phyloP scores from a whole-genome alignment of 1,139 yeast species.

The Yamadazyma diospyri region DNA sequence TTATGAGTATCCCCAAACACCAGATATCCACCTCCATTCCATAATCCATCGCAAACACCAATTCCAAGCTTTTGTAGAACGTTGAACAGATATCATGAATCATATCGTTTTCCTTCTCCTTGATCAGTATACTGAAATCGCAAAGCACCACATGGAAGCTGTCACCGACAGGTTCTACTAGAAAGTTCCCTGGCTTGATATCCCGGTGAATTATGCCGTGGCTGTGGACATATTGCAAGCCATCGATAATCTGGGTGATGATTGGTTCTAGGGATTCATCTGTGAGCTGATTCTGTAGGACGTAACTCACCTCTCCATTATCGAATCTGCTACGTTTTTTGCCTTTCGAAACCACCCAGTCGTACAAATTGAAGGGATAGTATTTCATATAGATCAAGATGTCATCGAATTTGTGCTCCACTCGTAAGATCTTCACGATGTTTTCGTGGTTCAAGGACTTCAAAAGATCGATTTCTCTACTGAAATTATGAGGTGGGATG shows the following conservation, averaged over 20 bases:
- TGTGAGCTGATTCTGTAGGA: conserved; percentile 16
- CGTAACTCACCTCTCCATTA: conserved; percentile 9
- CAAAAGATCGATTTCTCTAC: conserved; percentile 30
- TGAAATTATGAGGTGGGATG: conserved; percentile 37
- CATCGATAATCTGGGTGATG: conserved; percentile 18
- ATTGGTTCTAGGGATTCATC: conserved; percentile 15
- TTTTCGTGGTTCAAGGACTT: conserved; percentile 20
- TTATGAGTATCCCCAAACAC: conserved; percentile 69
- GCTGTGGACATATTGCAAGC: conserved; percentile 30
- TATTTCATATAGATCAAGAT: conserved; percentile 31
- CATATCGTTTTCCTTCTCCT: conserved; percentile 38
- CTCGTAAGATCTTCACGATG: conserved; percentile 22
- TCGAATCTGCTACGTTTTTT: conserved; percentile 12
- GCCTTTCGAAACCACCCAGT: conserved; percentile 19
- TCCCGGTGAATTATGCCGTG: conserved; percentile 81
- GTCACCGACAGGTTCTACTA: conserved; percentile 30
- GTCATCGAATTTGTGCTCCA: conserved; percentile 30
- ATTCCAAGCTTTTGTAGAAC: conserved; percentile 80
- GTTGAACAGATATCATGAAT: conserved; percentile 68
- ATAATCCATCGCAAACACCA: conserved; percentile 68
- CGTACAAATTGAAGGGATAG: conserved; percentile 26
- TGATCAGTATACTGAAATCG: conserved; percentile 78
- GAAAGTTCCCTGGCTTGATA: conserved; percentile 75
- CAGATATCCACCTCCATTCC: conserved; percentile 70
- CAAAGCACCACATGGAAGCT: conserved; percentile 45